phyloP scores from a whole-genome alignment of 2,329 filamentous ascomycete species.

The Beauveria scarabaeidicola region DNA sequence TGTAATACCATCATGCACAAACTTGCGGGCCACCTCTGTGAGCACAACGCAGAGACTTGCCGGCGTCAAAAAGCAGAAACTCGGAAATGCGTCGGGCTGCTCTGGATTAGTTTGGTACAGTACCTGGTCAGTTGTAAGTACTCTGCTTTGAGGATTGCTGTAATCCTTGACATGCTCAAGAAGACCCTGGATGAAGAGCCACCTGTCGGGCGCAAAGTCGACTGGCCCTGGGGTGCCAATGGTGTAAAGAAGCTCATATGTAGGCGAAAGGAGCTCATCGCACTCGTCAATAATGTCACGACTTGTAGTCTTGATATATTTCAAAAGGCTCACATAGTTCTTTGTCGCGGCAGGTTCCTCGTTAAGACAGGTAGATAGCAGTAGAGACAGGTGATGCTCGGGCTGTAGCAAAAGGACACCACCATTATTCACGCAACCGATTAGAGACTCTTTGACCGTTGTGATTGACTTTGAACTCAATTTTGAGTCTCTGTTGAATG shows the following conservation, averaged over 20 bases:
- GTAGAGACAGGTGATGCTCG: slow-evolving; percentile 55
- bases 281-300: slow-evolving; percentile 57
- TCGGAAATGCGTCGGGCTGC: background rate
- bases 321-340: slow-evolving; percentile 31
- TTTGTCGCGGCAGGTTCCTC: slow-evolving; percentile 20
- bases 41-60: slow-evolving; percentile 3
- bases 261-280: slow-evolving; percentile 53
- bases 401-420: slow-evolving; percentile 55
- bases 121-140: background rate
- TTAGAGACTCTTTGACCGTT: slow-evolving; percentile 29
- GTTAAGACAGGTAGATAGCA: slow-evolving; percentile 44
- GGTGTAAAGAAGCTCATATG: slow-evolving; percentile 56
- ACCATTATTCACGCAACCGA: slow-evolving; percentile 38
- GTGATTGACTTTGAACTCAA: slow-evolving; percentile 24
- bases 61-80: background rate
- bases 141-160: background rate
- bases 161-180: background rate
- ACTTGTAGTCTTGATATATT: slow-evolving; percentile 33
- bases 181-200: slow-evolving; percentile 40
- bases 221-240: slow-evolving; percentile 44
- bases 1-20: slow-evolving; percentile 22
- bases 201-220: slow-evolving; percentile 46
- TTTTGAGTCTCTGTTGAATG: slow-evolving; percentile 45
- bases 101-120: background rate
- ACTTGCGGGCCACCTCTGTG: slow-evolving; percentile 27